These are phyloP conservation scores for Neocallimastix lanati DNA, from an alignment of 192 early-diverging fungal species.

Conservation along the genomic window DNA sequence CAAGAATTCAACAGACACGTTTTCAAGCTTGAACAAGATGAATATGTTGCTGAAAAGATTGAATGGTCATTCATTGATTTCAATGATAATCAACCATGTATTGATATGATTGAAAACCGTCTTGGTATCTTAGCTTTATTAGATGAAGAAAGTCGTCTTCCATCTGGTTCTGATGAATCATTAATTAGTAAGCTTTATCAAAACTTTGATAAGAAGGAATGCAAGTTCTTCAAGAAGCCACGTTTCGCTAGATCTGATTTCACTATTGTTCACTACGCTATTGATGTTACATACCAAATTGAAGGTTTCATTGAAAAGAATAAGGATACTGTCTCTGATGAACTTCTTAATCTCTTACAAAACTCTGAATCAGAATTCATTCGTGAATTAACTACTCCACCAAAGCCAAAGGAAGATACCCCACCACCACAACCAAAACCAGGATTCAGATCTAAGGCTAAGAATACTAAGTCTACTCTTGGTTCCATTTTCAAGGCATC, in stretches of 20 bases:
- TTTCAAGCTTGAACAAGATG: constrained; percentile 97
- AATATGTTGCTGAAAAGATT: constrained; percentile 89
- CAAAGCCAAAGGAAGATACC: no score
- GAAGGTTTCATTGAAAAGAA: constrained; percentile 97
- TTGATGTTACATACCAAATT: constrained; percentile 80
- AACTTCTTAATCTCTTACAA: constrained; percentile 10
- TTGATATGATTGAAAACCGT: constrained; percentile 91
- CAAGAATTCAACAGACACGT: constrained; percentile 98
- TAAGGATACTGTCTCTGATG: constrained; percentile 90
- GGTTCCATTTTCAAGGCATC: constrained; percentile 91
- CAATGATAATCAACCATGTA: constrained; percentile 96
- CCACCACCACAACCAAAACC: no score
- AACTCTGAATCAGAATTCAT: no score
- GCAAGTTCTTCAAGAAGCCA: constrained; percentile 75
- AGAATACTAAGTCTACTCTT: constrained; percentile 53
- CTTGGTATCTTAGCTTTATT: constrained; percentile 82
- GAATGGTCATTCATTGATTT: constrained; percentile 98
- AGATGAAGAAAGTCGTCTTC: constrained; percentile 80
- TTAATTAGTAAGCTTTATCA: constrained; percentile 82
- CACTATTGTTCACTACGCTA: constrained; percentile 88
- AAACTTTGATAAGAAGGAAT: constrained; percentile 34
- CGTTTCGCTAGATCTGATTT: constrained; percentile 77
- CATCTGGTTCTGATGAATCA: constrained; percentile 65
- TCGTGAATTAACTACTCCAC: no score
- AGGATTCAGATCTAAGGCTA: no score